These are phyloP conservation scores for Phytophthora foliorum DNA, from an alignment of 352 stramenopile species.

Conservation along the genomic window DNA sequence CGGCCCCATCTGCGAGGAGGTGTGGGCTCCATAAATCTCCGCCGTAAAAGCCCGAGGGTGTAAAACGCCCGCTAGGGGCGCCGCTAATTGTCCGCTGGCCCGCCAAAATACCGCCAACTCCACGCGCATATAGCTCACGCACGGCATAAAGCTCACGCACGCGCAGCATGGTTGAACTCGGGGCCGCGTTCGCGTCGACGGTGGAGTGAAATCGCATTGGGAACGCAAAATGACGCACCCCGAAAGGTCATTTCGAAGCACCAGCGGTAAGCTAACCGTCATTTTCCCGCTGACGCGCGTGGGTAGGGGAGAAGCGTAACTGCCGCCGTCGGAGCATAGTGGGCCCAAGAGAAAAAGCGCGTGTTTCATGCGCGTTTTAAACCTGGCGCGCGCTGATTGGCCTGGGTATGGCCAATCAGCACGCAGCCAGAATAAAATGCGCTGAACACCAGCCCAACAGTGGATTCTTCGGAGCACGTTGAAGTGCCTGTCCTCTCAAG, in stretches of 20 bases:
- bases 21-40: slow-evolving; percentile 13
- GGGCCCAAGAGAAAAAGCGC: slow-evolving; percentile 13
- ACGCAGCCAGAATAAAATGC: slow-evolving; percentile 28
- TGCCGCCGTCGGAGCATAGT: slow-evolving; percentile 18
- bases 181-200: slow-evolving; percentile 6
- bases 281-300: slow-evolving; percentile 30
- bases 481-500: slow-evolving; percentile 25
- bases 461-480: slow-evolving; percentile 16
- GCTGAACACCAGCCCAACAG: slow-evolving; percentile 21
- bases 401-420: slow-evolving; percentile 28
- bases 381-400: slow-evolving; percentile 33
- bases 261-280: slow-evolving; percentile 9
- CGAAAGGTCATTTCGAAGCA: slow-evolving; percentile 30
- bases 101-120: slow-evolving; percentile 15
- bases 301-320: slow-evolving; percentile 28
- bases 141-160: slow-evolving; percentile 15
- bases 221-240: neutral
- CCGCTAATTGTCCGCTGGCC: slow-evolving; percentile 4
- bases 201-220: slow-evolving; percentile 24
- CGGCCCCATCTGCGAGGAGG: slow-evolving; percentile 38
- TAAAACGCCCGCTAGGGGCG: neutral
- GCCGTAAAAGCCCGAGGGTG: neutral
- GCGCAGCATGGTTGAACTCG: neutral
- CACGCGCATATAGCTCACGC: slow-evolving; percentile 6
- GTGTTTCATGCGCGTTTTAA: slow-evolving; percentile 32